phyloP scores from a whole-genome alignment of 2,329 filamentous ascomycete species.

The Talaromyces marneffei region DNA sequence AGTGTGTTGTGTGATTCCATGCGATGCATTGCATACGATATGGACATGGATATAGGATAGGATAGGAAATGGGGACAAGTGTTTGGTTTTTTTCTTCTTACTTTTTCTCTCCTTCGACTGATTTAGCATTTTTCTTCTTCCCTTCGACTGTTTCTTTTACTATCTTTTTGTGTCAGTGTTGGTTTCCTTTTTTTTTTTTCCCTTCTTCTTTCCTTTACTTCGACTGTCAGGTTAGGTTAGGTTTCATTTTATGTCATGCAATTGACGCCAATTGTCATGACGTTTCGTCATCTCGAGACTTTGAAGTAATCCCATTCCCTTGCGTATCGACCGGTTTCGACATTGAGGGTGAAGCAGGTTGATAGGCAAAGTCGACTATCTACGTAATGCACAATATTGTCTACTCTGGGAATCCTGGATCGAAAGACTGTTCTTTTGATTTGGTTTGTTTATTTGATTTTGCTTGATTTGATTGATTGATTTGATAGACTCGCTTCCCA shows the following conservation, averaged over 20 bases:
- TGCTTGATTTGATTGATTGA: not conserved
- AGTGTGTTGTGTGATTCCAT: slow-evolving; percentile 3
- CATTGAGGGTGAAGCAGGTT: no score
- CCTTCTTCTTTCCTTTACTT: not conserved
- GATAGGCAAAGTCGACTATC: no score
- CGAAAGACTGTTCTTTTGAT: not conserved
- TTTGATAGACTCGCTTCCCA: slow-evolving; percentile 1
- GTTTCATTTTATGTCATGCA: not conserved
- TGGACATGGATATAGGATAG: slow-evolving; percentile 10
- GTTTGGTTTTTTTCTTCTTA: not conserved
- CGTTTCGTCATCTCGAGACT: not conserved
- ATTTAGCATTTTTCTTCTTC: slow-evolving; percentile 12
- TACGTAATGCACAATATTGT: not conserved
- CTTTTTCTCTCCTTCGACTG: not conserved
- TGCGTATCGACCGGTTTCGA: no score
- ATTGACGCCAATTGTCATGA: not conserved
- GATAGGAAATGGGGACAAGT: slow-evolving; percentile 10
- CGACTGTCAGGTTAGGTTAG: slow-evolving; percentile 1
- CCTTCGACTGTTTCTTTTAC: slow-evolving; percentile 18
- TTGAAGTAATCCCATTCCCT: no score
- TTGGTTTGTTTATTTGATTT: not conserved
- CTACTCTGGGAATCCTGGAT: no score
- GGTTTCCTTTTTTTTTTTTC: not conserved
- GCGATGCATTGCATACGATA: slow-evolving; percentile 4
- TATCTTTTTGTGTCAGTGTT: not conserved